phyloP scores from a whole-genome alignment of 805 yeast genomes.

The Suhomyces canberraensis region DNA sequence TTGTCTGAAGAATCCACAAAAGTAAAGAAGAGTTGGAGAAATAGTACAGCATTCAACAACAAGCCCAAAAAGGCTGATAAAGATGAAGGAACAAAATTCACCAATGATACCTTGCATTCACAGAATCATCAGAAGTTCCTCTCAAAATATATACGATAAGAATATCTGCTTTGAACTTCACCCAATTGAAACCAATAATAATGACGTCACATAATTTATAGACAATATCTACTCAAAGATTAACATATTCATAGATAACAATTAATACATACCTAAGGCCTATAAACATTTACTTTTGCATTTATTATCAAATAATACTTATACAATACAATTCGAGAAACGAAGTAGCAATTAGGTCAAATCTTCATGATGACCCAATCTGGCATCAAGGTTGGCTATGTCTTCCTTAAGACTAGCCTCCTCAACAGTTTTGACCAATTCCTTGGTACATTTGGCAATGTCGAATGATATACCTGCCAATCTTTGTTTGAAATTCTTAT shows the following conservation, averaged over 20 bases:
- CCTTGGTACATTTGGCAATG: slow-evolving; percentile 94
- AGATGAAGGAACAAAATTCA: slow-evolving; percentile 15
- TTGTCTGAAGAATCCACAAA: slow-evolving; percentile 2
- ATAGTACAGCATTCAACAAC: slow-evolving; percentile 21
- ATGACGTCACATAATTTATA: too few species aligned
- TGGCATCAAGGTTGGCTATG: slow-evolving; percentile 74
- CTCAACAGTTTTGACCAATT: slow-evolving; percentile 91
- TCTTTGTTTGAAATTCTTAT: slow-evolving; percentile 85
- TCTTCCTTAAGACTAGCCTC: slow-evolving; percentile 89
- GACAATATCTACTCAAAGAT: too few species aligned
- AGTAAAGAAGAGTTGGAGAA: slow-evolving; percentile 33
- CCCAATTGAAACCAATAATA: neutral
- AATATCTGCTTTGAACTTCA: too few species aligned
- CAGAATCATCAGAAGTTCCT: slow-evolving; percentile 34
- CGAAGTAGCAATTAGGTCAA: slow-evolving; percentile 6
- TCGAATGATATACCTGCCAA: slow-evolving; percentile 95
- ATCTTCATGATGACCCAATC: slow-evolving; percentile 30
- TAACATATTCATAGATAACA: too few species aligned
- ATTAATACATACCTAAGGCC: too few species aligned
- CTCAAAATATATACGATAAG: slow-evolving; percentile 32
- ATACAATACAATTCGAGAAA: slow-evolving; percentile 3
- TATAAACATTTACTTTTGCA: too few species aligned
- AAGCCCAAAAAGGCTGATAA: slow-evolving; percentile 3
- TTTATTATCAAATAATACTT: neutral
- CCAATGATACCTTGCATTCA: slow-evolving; percentile 33